phyloP scores from a whole-genome alignment of 2,329 filamentous ascomycete species.

The Sporothrix sp. region DNA sequence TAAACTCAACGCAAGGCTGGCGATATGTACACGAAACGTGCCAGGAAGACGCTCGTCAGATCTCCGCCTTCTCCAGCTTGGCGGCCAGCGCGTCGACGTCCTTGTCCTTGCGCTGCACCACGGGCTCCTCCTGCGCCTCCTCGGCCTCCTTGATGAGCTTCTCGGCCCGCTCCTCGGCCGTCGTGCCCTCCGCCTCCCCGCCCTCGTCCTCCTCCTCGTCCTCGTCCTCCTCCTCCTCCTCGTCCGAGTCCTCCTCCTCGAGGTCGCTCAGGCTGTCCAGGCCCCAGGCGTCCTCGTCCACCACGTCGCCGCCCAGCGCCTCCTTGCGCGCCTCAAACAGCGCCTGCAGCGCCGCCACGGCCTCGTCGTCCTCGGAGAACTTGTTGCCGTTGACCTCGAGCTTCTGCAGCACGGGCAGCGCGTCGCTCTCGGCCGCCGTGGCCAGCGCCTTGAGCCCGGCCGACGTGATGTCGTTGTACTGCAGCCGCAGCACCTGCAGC shows the following conservation, averaged over 20 bases:
- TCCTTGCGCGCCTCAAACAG: slow-evolving; percentile 72
- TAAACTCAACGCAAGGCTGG: neutral
- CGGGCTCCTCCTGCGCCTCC: slow-evolving; percentile 62
- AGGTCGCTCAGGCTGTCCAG: slow-evolving; percentile 81
- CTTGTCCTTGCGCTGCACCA: slow-evolving; percentile 60
- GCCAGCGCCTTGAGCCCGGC: slow-evolving; percentile 63
- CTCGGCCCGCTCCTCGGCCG: slow-evolving; percentile 54
- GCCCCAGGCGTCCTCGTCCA: slow-evolving; percentile 74
- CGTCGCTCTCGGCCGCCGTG: slow-evolving; percentile 49
- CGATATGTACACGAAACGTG: neutral
- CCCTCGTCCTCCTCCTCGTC: slow-evolving; percentile 62
- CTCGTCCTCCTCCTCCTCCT: slow-evolving; percentile 58
- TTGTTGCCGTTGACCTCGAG: slow-evolving; percentile 96
- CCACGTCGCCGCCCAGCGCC: slow-evolving; percentile 51
- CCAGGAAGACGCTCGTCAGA: slow-evolving; percentile 26
- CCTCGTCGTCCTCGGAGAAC: slow-evolving; percentile 75
- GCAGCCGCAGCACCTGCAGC: slow-evolving; percentile 70
- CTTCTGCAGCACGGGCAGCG: slow-evolving; percentile 67
- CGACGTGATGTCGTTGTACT: slow-evolving; percentile 89
- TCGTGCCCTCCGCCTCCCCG: slow-evolving; percentile 39
- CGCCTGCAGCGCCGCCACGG: slow-evolving; percentile 56
- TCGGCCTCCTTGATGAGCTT: slow-evolving; percentile 61
- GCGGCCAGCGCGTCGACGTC: slow-evolving; percentile 75
- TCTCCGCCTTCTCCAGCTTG: slow-evolving; percentile 60
- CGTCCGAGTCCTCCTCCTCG: slow-evolving; percentile 64